Conservation (phyloP, 2,329 filamentous ascomycete species). For the Microcyclosporella mali region DNA sequence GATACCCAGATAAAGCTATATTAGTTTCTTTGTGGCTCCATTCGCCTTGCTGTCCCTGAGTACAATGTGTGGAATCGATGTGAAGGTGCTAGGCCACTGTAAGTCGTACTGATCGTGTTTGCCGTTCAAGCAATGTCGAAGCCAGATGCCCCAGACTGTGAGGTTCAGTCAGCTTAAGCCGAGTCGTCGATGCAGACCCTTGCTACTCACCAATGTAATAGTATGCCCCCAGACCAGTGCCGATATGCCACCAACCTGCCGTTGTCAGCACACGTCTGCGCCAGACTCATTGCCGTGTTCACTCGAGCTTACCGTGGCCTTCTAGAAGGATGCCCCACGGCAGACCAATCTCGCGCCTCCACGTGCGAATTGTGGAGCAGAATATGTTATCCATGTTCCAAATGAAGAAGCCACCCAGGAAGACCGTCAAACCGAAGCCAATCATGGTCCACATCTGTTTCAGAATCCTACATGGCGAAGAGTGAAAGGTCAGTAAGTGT, state of each 20-base stretch:
- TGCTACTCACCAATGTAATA: slow-evolving; percentile 56
- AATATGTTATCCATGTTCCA: slow-evolving; percentile 78
- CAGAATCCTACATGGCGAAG: no score
- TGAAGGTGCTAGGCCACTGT: slow-evolving; percentile 59
- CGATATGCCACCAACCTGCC: slow-evolving; percentile 63
- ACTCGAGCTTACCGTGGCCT: slow-evolving; percentile 46
- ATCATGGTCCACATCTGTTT: slow-evolving; percentile 73
- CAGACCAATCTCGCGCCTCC: slow-evolving; percentile 63
- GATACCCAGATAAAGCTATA: background rate
- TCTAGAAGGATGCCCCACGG: slow-evolving; percentile 75
- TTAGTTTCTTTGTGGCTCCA: slow-evolving; percentile 13
- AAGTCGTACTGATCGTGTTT: slow-evolving; percentile 66
- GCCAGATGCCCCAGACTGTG: slow-evolving; percentile 66
- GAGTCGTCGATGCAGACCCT: no score
- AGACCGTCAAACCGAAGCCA: slow-evolving; percentile 59
- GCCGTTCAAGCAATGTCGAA: slow-evolving; percentile 68
- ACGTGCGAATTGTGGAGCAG: slow-evolving; percentile 58
- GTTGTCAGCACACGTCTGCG: background rate
- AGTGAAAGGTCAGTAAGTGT: no score
- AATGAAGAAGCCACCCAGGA: slow-evolving; percentile 67
- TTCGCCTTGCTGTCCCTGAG: slow-evolving; percentile 12
- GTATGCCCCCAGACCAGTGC: slow-evolving; percentile 80
- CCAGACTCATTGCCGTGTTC: background rate
- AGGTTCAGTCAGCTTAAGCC: background rate
- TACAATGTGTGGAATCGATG: slow-evolving; percentile 50